A percentile compares a stretch with the other conserved stretches of the same genome.
Evolutionary conservation across 345 rosid genomes (phyloP).

Genomic region (Schrenkiella parvula): DNA sequence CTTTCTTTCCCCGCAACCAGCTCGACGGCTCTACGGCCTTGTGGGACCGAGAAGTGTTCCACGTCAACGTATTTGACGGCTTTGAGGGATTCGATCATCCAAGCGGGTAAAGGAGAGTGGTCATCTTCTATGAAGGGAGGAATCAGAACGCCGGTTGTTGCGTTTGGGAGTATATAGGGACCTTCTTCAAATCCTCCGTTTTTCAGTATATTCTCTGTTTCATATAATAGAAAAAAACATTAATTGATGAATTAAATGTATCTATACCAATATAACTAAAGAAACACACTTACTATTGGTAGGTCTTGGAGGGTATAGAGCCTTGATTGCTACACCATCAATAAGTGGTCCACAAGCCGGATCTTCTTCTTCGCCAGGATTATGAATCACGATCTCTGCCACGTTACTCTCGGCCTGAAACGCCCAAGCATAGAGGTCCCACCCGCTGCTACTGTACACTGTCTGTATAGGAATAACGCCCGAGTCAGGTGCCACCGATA

Average conservation of each 20-base stretch:
- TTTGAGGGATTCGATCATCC: constrained; percentile 84
- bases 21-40: constrained; percentile 65
- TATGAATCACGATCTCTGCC: constrained; percentile 59
- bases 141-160: constrained; percentile 69
- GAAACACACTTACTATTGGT: constrained; percentile 43
- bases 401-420: constrained; percentile 45
- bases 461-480: constrained; percentile 83
- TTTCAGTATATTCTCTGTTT: constrained; percentile 61
- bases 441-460: constrained; percentile 70
- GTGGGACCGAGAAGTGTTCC: constrained; percentile 60
- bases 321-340: constrained; percentile 64
- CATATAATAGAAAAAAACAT: neutral
- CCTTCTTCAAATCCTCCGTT: constrained; percentile 89
- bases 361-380: constrained; percentile 85
- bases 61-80: constrained; percentile 80
- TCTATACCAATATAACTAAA: no score
- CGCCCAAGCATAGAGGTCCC: constrained; percentile 89
- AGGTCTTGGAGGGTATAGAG: constrained; percentile 55
- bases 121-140: constrained; percentile 80
- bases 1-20: constrained; percentile 89
- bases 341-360: constrained; percentile 88
- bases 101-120: constrained; percentile 73
- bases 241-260: no score
- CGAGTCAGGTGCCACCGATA: constrained; percentile 73
- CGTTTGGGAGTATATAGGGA: constrained; percentile 63